Percentiles rank a stretch among this genome's conserved stretches.
phyloP scores from a whole-genome alignment of 73 alveolate species.

The Tetrahymena thermophila region DNA sequence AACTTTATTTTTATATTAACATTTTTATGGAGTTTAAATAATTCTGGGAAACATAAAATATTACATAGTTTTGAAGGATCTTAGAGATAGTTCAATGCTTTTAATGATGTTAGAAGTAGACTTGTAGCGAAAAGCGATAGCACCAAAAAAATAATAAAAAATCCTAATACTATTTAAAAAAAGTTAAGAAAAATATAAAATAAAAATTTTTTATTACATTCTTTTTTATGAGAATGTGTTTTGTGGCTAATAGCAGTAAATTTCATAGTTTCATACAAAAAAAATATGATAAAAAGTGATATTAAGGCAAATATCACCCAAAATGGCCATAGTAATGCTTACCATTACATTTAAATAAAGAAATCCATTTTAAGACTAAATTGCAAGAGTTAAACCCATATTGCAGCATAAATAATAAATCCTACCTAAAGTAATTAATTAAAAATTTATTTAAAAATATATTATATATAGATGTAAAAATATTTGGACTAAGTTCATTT shows the following conservation, averaged over 20 bases:
- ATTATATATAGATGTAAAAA: too few relatives aligned
- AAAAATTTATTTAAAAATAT: too few relatives aligned
- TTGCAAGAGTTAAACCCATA: not conserved
- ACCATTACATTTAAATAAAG: not conserved
- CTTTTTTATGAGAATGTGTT: not conserved
- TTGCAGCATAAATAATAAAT: not conserved
- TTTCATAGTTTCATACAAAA: not conserved
- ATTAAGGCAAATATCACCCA: not conserved
- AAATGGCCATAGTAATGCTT: not conserved
- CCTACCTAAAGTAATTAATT: not conserved
- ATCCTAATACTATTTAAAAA: not conserved
- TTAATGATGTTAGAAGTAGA: not conserved
- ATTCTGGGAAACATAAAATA: not conserved
- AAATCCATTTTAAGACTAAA: not conserved
- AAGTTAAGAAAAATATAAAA: not conserved
- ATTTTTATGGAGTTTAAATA: not conserved
- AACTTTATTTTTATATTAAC: too few relatives aligned
- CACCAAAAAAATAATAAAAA: not conserved
- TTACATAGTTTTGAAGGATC: not conserved
- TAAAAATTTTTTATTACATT: not conserved
- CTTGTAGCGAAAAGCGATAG: not conserved
- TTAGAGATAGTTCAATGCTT: not conserved
- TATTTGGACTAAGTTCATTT: not conserved
- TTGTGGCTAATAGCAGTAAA: not conserved
- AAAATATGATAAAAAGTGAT: not conserved